Percentiles rank a stretch among this genome's conserved stretches.
Conservation (phyloP, 306 rosid genomes). For the Begonia masoniana region DNA sequence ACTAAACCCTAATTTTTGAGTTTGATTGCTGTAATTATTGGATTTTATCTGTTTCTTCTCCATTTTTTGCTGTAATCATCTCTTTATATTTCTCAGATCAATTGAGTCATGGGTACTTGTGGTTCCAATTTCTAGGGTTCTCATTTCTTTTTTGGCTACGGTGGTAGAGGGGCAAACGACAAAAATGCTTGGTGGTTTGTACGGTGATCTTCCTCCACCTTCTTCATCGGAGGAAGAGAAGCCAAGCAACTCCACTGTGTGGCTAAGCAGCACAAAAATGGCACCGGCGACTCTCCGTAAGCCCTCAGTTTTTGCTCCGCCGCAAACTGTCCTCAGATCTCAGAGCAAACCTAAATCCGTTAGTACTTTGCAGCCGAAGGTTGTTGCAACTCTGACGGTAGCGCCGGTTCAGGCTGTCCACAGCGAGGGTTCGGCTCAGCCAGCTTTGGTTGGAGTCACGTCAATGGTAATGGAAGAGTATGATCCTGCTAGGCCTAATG, state of each 20-base stretch:
- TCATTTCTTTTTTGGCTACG: background rate
- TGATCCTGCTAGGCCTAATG: slow-evolving; percentile 92
- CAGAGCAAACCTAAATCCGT: slow-evolving; percentile 43
- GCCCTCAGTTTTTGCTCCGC: slow-evolving; percentile 63
- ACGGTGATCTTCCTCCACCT: slow-evolving; percentile 97
- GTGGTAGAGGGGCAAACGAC: background rate
- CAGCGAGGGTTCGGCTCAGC: slow-evolving; percentile 27
- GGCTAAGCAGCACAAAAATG: slow-evolving; percentile 91
- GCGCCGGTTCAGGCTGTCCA: slow-evolving; percentile 10
- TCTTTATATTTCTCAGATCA: too few species aligned
- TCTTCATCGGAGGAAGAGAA: slow-evolving; percentile 90
- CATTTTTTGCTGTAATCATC: too few species aligned
- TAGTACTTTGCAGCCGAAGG: slow-evolving; percentile 13
- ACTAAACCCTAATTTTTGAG: too few species aligned
- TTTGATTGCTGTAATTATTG: too few species aligned
- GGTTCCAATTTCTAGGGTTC: slow-evolving; percentile 4
- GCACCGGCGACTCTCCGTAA: slow-evolving; percentile 94
- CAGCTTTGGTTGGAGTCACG: slow-evolving; percentile 79
- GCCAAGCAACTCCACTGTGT: slow-evolving; percentile 62
- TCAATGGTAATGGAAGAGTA: slow-evolving; percentile 83
- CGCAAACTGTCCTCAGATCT: slow-evolving; percentile 48
- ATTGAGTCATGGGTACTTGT: too few species aligned
- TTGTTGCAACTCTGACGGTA: slow-evolving; percentile 1
- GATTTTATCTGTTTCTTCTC: too few species aligned
- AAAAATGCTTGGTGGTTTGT: slow-evolving; percentile 78